Percentiles rank a stretch among this genome's conserved stretches.
Conservation (phyloP, 2,329 filamentous ascomycete species). For the Chaetothyriales sp. region DNA sequence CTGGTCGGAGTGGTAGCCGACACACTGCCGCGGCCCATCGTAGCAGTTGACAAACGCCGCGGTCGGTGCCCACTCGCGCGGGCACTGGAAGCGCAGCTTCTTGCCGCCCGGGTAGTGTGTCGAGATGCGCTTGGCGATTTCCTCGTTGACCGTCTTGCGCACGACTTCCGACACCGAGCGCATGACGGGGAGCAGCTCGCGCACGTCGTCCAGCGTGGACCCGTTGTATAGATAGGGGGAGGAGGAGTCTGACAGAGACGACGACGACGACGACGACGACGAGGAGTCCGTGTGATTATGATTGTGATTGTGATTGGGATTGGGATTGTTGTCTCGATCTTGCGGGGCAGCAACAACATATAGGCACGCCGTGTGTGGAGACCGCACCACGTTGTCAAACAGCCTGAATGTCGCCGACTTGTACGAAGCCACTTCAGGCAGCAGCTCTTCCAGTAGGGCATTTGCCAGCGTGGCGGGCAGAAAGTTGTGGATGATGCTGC, state of each 20-base stretch:
- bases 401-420: slow-evolving; percentile 62
- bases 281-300: too few relatives aligned
- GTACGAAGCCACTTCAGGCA: slow-evolving; percentile 58
- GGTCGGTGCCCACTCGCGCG: slow-evolving; percentile 63
- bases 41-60: slow-evolving; percentile 95
- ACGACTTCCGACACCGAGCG: slow-evolving; percentile 54
- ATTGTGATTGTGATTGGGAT: too few relatives aligned
- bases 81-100: slow-evolving; percentile 59
- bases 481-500: slow-evolving; percentile 86
- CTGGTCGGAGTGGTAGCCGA: slow-evolving; percentile 87
- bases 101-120: slow-evolving; percentile 51
- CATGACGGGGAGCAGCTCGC: slow-evolving; percentile 61
- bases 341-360: slow-evolving; percentile 61
- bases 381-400: slow-evolving; percentile 74
- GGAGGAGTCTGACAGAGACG: too few relatives aligned
- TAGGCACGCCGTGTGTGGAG: slow-evolving; percentile 69
- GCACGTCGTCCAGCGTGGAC: slow-evolving; percentile 56
- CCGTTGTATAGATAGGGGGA: slow-evolving; percentile 88
- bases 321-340: slow-evolving; percentile 21
- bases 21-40: slow-evolving; percentile 60
- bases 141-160: slow-evolving; percentile 58
- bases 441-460: slow-evolving; percentile 56
- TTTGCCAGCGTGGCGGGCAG: slow-evolving; percentile 58
- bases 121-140: slow-evolving; percentile 57
- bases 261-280: too few relatives aligned